Evolutionary conservation across 805 yeast genomes (phyloP), one percentile per base, ranked within the genome.

Genomic region (Starmerella cellae): DNA sequence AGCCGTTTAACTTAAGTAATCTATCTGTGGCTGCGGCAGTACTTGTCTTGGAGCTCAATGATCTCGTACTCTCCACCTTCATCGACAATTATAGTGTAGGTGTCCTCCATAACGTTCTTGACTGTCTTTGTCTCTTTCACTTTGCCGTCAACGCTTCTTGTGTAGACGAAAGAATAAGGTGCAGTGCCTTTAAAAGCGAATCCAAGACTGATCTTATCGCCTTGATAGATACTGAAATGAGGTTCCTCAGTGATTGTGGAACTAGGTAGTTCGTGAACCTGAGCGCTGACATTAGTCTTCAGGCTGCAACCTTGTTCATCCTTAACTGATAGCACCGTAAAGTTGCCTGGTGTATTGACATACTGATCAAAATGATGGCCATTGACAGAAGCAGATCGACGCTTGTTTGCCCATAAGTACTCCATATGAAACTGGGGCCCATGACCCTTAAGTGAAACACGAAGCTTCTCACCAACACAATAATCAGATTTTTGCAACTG

Each of bases 11-110:
- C 13, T 18, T 5, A 20, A 10, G 22, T 18, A 5, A 31, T 3
- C 6, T 20, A 33, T 16, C 23, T 19, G 14, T 33, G 36, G 22
- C 50, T 47, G 11, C 55, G 40, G 67, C 99, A 91, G 60, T 65
- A 80, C 8, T 82, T 79, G 63, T 91, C 99, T 35, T 74, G 74
- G n/a, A 91, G 75, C 56, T 79, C 85, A 35, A 84, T 72, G 5
- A 96, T 96, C 60, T 87, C 95, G 57, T 91, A 91, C 3, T 83
- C 79, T 36, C 99, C 99, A 59, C 87, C 95, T 50, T 83, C 64
- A 51, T 82, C 80, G 2, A 94, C 88, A 55, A 70, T 65, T 6
- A 82, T 78, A 41, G 75, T 70, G 57, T 83, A 76, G 53, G 77
- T 82, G 55, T 75, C 64, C 2, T 73, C 79, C 62, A 73, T 65